Conservation (phyloP, 768 basidiomycete genomes). For the Lactarius hatsudake region DNA sequence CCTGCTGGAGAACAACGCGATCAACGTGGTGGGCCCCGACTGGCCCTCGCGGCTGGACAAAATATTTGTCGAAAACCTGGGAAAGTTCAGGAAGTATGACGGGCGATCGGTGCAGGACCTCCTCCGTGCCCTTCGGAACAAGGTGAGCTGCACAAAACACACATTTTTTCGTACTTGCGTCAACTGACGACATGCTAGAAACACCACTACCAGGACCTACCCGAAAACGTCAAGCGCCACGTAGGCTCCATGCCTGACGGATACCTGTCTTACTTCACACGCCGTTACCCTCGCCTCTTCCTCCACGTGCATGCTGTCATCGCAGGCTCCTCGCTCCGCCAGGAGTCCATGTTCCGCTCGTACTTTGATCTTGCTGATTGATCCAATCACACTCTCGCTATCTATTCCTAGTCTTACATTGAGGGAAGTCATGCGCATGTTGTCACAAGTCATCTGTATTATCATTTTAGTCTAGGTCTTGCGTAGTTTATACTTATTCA, state of each 20-base stretch:
- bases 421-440: not conserved
- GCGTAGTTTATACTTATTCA: conserved; percentile 18
- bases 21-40: conserved; percentile 78
- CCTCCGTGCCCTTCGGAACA: conserved; percentile 89
- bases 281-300: conserved; percentile 88
- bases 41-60: conserved; percentile 89
- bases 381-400: not conserved
- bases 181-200: conserved; percentile 49
- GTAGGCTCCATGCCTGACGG: conserved; percentile 91
- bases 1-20: conserved; percentile 68
- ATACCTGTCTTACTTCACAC: conserved; percentile 89
- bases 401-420: not conserved
- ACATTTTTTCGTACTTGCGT: not conserved
- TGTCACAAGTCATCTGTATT: conserved; percentile 29
- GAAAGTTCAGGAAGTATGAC: conserved; percentile 97
- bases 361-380: conserved; percentile 76
- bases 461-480: conserved; percentile 23
- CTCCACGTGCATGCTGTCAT: conserved; percentile 90
- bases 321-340: conserved; percentile 61
- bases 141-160: conserved; percentile 50
- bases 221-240: conserved; percentile 84
- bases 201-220: conserved; percentile 97
- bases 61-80: conserved; percentile 88
- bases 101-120: conserved; percentile 88
- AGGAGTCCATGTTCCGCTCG: conserved; percentile 86